Conservation (phyloP, 495 filamentous ascomycete species). For the Hypoxylon fragiforme region DNA sequence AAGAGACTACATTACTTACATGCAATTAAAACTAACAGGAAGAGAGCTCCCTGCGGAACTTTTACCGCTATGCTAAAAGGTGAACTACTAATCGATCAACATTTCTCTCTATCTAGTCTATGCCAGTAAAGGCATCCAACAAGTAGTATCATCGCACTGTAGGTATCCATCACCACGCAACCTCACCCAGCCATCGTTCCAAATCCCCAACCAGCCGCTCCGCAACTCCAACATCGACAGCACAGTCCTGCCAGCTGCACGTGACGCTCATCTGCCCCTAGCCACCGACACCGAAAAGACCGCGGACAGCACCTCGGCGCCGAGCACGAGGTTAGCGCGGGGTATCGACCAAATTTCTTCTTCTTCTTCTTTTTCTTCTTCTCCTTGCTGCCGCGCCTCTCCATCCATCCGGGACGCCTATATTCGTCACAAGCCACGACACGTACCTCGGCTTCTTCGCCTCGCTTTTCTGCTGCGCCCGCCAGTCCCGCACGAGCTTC, state of each 20-base stretch:
- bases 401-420: conserved; percentile 28
- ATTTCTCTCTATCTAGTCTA: no score
- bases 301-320: background rate
- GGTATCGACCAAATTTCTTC: background rate
- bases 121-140: no score
- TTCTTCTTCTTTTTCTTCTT: background rate
- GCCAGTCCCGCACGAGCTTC: conserved; percentile 23
- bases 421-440: conserved; percentile 34
- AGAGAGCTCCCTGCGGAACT: no score
- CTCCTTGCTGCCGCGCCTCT: no score
- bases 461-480: conserved; percentile 15
- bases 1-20: no score
- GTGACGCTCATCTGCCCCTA: background rate
- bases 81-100: no score
- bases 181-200: background rate
- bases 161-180: no score
- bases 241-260: background rate
- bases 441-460: conserved; percentile 21
- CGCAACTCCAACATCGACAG: background rate
- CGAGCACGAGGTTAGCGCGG: background rate
- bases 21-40: no score
- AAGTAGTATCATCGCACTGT: no score
- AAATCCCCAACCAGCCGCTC: background rate
- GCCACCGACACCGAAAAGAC: background rate
- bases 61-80: no score